Evolutionary conservation across 805 yeast species (phyloP).

Genomic region (Ogataea paradorogensis): DNA sequence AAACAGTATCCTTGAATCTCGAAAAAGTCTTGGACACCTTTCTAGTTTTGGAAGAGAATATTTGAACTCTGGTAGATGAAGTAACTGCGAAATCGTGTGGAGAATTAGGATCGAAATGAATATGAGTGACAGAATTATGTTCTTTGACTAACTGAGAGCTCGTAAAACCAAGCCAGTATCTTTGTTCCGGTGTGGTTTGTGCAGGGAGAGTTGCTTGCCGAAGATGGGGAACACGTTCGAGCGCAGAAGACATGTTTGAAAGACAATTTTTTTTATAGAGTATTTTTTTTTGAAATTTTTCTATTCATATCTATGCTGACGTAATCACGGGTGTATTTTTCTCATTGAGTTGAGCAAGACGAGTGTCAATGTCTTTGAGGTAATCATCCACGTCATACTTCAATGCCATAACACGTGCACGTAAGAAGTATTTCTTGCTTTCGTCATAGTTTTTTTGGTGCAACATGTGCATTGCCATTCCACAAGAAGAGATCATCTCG

Average conservation of each 20-base stretch:
- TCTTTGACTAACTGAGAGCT: slow-evolving; percentile 90
- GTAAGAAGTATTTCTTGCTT: slow-evolving; percentile 15
- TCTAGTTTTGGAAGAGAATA: slow-evolving; percentile 90
- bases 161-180: slow-evolving; percentile 86
- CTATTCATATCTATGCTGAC: neutral
- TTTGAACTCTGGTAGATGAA: slow-evolving; percentile 85
- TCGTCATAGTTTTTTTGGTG: slow-evolving; percentile 11
- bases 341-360: slow-evolving; percentile 8
- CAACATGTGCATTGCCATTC: slow-evolving; percentile 16
- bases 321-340: neutral
- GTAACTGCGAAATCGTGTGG: slow-evolving; percentile 95
- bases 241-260: slow-evolving; percentile 65
- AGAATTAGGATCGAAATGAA: slow-evolving; percentile 78
- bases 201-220: slow-evolving; percentile 78
- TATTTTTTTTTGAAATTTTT: slow-evolving; percentile 9
- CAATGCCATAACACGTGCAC: slow-evolving; percentile 18
- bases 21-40: slow-evolving; percentile 84
- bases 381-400: slow-evolving; percentile 19
- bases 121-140: slow-evolving; percentile 85
- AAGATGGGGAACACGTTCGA: slow-evolving; percentile 60
- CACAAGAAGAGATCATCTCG: slow-evolving; percentile 20
- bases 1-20: slow-evolving; percentile 88
- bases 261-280: neutral
- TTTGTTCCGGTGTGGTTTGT: slow-evolving; percentile 85
- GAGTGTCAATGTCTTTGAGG: slow-evolving; percentile 16